Base-by-base conservation (phyloP, 2,329 filamentous ascomycete genomes). In the Salinomyces thailandicus region DNA sequence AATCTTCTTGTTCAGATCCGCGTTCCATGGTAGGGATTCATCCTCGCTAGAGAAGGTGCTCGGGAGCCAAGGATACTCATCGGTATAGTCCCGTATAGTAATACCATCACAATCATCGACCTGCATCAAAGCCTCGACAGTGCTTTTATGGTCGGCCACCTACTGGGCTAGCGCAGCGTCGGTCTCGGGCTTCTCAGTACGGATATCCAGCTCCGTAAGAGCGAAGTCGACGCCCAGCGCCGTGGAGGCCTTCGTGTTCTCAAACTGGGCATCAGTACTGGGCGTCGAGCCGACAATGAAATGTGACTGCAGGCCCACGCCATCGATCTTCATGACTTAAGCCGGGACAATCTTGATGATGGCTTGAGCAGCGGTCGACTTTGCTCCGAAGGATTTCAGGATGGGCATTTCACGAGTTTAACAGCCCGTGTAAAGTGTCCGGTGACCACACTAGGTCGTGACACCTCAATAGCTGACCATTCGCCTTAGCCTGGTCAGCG, bases 271-370 rank as follows among this genome's bases (percentile, higher is more conserved):
- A 22, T 59, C 57, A 44, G 66, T 63, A 27, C 53, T 57, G 0
- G 73, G 68, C 1, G 69, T 65, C n/a, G 52, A 48, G 47, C 73
- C 42, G 30, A 26, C 26, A 37, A 72, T 69, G 35, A 79, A 68
- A 54, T 81, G 77, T 5, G 62, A 67, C 52, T 81, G 75, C 46
- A 79, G 62, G 12, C 77, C 76, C 4, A 80, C 66, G 36, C 76
- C 75, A 43, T 80, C 71, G 44, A 80, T 75, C 27, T 62, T 50
- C 31, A 61, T 54, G 5, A 53, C 53, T n/a, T 59, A 57, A 2
- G 54, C 51, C 31, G 56, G 40, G 32, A 65, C 54, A 18, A 52
- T 51, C 37, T 56, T 54, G 41, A 59, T 53, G 30, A 64, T 57
- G 17, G 47, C 42, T 18, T 51, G 51, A 4, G 59, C 54, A 13